Evolutionary conservation across 352 stramenopile genomes (phyloP).

Genomic region (Globisporangium nunn): DNA sequence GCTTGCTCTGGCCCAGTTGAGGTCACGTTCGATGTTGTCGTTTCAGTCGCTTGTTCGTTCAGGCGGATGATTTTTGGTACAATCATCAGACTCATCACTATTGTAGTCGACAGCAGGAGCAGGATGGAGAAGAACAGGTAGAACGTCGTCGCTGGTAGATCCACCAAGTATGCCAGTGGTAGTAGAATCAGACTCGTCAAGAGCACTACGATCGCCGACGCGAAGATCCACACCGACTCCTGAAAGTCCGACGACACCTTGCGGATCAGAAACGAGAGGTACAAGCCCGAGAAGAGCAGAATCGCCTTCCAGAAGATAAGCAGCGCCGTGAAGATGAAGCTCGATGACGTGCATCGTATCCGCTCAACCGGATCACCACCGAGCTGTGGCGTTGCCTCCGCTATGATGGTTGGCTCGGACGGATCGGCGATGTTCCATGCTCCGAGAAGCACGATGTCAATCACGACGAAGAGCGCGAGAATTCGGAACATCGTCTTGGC

Average conservation of each 20-base stretch:
- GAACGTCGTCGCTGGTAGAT: conserved; percentile 10
- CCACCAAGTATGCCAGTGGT: conserved; percentile 19
- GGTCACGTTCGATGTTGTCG: too few relatives aligned
- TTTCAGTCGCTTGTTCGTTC: too few relatives aligned
- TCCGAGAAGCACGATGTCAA: background rate
- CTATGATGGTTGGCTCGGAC: conserved; percentile 1
- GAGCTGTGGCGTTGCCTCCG: background rate
- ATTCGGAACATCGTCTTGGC: conserved; percentile 34
- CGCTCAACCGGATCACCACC: background rate
- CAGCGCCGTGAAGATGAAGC: conserved; percentile 25
- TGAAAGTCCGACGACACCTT: conserved; percentile 43
- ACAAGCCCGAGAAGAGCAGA: conserved; percentile 13
- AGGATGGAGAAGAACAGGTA: conserved; percentile 12
- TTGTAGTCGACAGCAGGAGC: too few relatives aligned
- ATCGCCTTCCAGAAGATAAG: conserved; percentile 38
- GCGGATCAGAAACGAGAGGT: conserved; percentile 20
- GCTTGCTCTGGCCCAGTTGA: too few relatives aligned
- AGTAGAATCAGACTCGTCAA: conserved; percentile 16
- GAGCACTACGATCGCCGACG: conserved; percentile 18
- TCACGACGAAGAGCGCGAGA: conserved; percentile 21
- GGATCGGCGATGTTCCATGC: background rate
- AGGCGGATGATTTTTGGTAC: too few relatives aligned
- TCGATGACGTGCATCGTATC: conserved; percentile 3
- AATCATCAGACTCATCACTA: too few relatives aligned
- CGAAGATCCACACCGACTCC: conserved; percentile 27